Conservation (phyloP, 176 grass and related monocot genomes). For the Eleusine indica region DNA sequence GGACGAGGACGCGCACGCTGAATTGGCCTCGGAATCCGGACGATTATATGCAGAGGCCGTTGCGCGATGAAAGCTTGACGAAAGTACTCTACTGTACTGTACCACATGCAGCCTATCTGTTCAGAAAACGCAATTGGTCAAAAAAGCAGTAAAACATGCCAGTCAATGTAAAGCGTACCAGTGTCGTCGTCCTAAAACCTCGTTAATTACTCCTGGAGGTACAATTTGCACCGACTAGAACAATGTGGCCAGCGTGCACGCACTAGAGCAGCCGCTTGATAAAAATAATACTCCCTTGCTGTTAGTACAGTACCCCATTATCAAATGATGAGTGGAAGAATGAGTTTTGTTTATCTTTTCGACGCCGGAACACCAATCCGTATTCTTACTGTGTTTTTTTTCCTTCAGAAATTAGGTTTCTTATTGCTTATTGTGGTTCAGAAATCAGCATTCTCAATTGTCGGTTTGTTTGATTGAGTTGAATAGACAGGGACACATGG, state of each 20-base stretch:
- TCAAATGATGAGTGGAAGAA: slow-evolving; percentile 33
- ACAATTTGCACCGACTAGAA: not conserved
- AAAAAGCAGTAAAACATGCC: slow-evolving; percentile 15
- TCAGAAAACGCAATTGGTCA: not conserved
- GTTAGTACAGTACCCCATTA: slow-evolving; percentile 16
- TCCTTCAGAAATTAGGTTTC: not conserved
- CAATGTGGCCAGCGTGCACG: slow-evolving; percentile 32
- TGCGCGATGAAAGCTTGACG: not conserved
- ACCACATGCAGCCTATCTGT: not conserved
- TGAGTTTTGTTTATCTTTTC: not conserved
- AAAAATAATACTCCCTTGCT: not conserved
- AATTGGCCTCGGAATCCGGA: slow-evolving; percentile 17
- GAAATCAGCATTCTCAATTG: not conserved
- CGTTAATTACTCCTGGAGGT: not conserved
- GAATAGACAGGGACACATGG: not conserved
- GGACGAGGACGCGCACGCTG: not conserved
- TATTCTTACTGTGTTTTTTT: not conserved
- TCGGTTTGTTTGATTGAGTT: not conserved
- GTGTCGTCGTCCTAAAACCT: slow-evolving; percentile 19
- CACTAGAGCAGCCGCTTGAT: not conserved
- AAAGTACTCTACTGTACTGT: not conserved
- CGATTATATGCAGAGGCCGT: not conserved
- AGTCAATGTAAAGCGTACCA: not conserved
- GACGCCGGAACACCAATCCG: not conserved
- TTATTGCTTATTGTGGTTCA: not conserved